Base-by-base conservation (phyloP, 495 filamentous ascomycete genomes). In the Xylaria flabelliformis region DNA sequence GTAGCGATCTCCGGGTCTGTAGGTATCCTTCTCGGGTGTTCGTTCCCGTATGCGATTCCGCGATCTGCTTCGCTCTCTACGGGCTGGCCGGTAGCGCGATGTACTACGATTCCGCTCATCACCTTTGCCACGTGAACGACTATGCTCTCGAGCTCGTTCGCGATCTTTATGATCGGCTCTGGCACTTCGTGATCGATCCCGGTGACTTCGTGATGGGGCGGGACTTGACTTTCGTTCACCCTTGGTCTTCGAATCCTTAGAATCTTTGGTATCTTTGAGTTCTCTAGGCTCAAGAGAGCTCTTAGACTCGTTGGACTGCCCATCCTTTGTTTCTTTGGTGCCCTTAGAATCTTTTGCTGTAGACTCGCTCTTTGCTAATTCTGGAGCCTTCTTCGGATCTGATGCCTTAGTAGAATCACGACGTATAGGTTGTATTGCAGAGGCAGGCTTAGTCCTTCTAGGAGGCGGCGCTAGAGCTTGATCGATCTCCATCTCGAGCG, bases 381-480 rank as follows among this genome's bases (percentile, higher is more conserved):
- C 77, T 3, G 64, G 66, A 1, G 66, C 64, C 53, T 82, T 85
- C 71, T 81, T 85, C 19, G 63, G 44, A 59, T 85, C 84, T 0
- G 78, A 44, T 26, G 77, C 74, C 72, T 83, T 85, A n/a, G 83
- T 75, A 8, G 82, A 82, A 12, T 81, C 80, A 39, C 84, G 80
- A 42, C 83, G 81, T 71, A 87, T 85, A 9, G 87, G 87, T 19
- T 84, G 81, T 62, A 89, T 89, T 1, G 87, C 87, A n/a, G 87
- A 89, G 42, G 83, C 84, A 0, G 87, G 85, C 73, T 81, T 84
- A 0, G 76, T 72, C 72, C 84, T 83, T 74, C 86, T 81, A 3
- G 87, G 87, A 7, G 87, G 87, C 2, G 87, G 87, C 2, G 83
- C 83, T 34, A 89, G 80, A 12, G 82, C 83, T 56, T 83, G 80